Conservation (phyloP, 2,329 filamentous ascomycete species). For the Talaromyces sp. region DNA sequence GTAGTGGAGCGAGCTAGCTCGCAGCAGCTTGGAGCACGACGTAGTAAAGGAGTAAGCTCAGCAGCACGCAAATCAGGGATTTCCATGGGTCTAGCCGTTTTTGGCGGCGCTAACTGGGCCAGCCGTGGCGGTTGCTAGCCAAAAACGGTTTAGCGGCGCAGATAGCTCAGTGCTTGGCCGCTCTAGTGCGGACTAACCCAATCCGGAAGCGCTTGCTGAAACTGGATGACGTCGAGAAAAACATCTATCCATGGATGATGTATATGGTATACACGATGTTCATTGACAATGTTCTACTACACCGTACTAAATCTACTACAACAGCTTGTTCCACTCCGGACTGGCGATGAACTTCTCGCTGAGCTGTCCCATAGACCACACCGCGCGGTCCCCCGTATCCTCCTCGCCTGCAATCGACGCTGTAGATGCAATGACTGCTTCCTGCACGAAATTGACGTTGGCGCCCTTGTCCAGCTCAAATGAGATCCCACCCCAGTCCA, state of each 20-base stretch:
- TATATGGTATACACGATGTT: too few relatives aligned
- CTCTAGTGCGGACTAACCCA: not conserved
- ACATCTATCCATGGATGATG: not conserved
- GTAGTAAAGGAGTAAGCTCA: not conserved
- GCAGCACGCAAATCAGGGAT: slow-evolving; percentile 9
- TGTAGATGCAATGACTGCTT: slow-evolving; percentile 50
- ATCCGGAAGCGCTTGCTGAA: not conserved
- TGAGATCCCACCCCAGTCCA: slow-evolving; percentile 63
- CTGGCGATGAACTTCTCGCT: slow-evolving; percentile 64
- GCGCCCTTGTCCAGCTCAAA: slow-evolving; percentile 59
- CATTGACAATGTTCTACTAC: not conserved
- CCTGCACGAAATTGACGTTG: slow-evolving; percentile 59
- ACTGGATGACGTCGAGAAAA: slow-evolving; percentile 18
- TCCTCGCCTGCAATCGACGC: slow-evolving; percentile 26
- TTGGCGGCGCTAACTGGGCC: not conserved
- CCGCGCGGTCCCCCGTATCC: slow-evolving; percentile 28
- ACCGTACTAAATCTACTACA: slow-evolving; percentile 23
- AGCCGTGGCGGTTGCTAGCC: not conserved
- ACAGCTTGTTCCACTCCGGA: slow-evolving; percentile 59
- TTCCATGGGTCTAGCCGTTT: not conserved
- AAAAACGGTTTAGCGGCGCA: not conserved
- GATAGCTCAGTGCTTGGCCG: not conserved
- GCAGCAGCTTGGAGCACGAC: not conserved
- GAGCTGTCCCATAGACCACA: slow-evolving; percentile 61
- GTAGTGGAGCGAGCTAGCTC: slow-evolving; percentile 7